Base-by-base conservation (phyloP, 169 alveolate genomes). In the Theileria luwenshuni region DNA sequence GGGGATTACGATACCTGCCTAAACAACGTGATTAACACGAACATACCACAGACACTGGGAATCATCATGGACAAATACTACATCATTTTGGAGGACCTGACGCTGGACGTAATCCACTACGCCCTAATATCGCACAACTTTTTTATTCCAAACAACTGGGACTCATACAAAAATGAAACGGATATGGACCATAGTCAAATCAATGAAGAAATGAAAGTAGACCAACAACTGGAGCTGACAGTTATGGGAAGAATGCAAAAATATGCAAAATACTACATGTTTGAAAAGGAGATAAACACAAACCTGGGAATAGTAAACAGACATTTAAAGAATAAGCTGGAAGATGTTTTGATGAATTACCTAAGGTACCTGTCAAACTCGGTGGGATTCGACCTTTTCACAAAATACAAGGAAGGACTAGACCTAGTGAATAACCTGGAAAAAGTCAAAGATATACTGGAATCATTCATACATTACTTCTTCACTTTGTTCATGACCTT, bases 1-100 rank as follows among this genome's bases (percentile, higher is more conserved):
- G 5, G 38, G 6, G 76, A 68, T 28, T 68, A 68, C 38, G 65
- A 68, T 42, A 19, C 76, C 1, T 45, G 56, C 35, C 35, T 68
- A 33, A 42, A 33, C 41, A 72, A 48, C 61, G 43, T 35, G 25
- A 47, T 68, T 25, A 68, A 62, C 58, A 41, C 35, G 30, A 63
- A 45, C 27, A 73, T 79, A 21, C 3, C 65, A 27, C 48, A 56
- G 13, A 64, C 83, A 1, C 49, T 79, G 56, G 70, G 54, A 10
- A 28, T 23, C 12, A 27, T 79, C 17, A 21, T 63, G 60, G 67
- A 23, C 19, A 43, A 71, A 35, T 79, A 79, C 47, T 32, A 41
- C 64, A 27, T 54, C 13, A 19, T 79, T 19, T 25, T 79, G 7
- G 73, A 72, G n/a, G 87, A 71, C 30, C 21, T 79, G n/a, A n/a